Conservation (phyloP, 768 basidiomycete genomes). For the Solioccasus polychromus region DNA sequence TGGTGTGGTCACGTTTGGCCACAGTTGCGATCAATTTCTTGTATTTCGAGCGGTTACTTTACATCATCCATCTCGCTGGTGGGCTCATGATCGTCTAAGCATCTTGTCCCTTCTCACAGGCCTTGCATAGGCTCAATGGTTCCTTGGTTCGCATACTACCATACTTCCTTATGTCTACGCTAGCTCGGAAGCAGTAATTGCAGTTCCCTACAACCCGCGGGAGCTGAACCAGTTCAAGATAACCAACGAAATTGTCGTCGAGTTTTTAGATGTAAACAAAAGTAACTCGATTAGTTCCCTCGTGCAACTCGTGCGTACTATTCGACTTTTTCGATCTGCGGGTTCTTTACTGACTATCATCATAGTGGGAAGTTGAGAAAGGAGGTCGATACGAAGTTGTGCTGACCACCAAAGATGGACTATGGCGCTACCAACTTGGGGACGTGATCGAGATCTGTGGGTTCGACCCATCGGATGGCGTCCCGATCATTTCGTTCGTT, state of each 20-base stretch:
- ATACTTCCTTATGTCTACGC: not conserved
- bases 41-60: no score
- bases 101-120: not conserved
- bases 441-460: not conserved
- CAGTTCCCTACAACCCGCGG: not conserved
- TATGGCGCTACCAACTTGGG: not conserved
- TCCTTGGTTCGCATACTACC: not conserved
- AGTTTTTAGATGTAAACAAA: not conserved
- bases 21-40: not conserved
- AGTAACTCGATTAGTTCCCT: not conserved
- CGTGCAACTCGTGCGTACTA: not conserved
- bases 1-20: not conserved
- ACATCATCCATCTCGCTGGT: not conserved
- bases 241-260: not conserved
- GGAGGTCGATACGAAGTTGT: not conserved
- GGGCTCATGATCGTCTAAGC: not conserved
- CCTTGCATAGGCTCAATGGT: no score
- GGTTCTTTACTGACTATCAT: not conserved
- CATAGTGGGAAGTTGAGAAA: not conserved
- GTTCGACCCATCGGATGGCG: not conserved
- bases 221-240: not conserved
- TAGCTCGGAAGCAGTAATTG: not conserved
- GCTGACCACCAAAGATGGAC: not conserved
- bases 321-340: not conserved
- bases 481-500: not conserved